These are phyloP conservation scores for Colletotrichum shisoi DNA, from an alignment of 2,329 filamentous ascomycete genomes.

Conservation along the genomic window DNA sequence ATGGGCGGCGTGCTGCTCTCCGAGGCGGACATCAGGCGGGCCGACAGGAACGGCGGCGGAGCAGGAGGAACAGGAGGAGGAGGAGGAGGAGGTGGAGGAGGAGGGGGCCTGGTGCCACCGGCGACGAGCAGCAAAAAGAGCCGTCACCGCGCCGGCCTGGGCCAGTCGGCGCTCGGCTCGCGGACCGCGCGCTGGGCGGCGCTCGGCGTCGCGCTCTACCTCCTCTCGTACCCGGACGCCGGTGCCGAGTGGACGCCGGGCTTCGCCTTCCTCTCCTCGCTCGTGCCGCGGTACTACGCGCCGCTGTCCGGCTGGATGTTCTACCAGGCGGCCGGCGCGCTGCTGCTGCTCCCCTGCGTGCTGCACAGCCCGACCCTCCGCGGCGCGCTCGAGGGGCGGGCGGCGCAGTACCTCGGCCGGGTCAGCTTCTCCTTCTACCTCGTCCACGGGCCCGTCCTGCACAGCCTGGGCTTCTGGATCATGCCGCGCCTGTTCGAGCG, in stretches of 20 bases:
- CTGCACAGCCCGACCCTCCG: conserved; percentile 47
- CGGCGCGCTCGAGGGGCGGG: conserved; percentile 44
- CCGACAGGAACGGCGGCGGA: conserved; percentile 25
- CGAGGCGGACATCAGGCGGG: conserved; percentile 48
- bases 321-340: conserved; percentile 51
- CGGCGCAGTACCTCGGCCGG: conserved; percentile 51
- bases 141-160: conserved; percentile 20
- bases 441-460: conserved; percentile 47
- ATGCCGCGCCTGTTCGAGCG: conserved; percentile 53
- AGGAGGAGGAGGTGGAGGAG: no score
- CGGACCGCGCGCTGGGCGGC: conserved; percentile 43
- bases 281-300: conserved; percentile 50
- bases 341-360: conserved; percentile 50
- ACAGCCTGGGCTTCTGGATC: conserved; percentile 45
- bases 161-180: conserved; percentile 35
- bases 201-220: conserved; percentile 48
- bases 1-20: conserved; percentile 50
- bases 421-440: conserved; percentile 55
- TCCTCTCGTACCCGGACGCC: conserved; percentile 53
- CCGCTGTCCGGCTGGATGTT: conserved; percentile 52
- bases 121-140: conserved; percentile 20
- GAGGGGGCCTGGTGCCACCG: conserved; percentile 36
- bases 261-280: conserved; percentile 47
- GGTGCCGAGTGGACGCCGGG: conserved; percentile 52
- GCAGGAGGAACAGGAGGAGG: no score